phyloP scores from a whole-genome alignment of 805 yeast genomes.

The Ogataea allantospora region DNA sequence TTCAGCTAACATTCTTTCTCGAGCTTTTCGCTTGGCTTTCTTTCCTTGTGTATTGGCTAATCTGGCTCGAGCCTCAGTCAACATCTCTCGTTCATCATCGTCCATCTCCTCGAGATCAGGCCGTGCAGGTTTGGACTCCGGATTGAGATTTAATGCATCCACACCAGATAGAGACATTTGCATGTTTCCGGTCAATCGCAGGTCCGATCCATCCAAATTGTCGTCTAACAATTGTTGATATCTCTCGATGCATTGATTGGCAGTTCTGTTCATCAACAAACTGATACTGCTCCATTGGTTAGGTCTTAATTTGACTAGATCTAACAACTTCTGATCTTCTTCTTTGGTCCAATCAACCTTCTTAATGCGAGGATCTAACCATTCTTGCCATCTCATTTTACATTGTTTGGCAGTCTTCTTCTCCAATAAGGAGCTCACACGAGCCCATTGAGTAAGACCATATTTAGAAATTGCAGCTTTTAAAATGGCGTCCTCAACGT shows the following conservation, averaged over 20 bases:
- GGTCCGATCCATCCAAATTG: conserved; percentile 31
- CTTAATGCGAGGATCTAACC: conserved; percentile 71
- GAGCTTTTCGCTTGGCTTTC: conserved; percentile 84
- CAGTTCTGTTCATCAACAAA: conserved; percentile 75
- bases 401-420: conserved; percentile 90
- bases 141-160: conserved; percentile 65
- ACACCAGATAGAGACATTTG: conserved; percentile 20
- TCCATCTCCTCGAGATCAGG: conserved; percentile 80
- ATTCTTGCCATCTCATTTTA: conserved; percentile 89
- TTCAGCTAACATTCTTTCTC: conserved; percentile 82
- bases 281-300: conserved; percentile 96
- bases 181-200: conserved; percentile 25
- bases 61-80: conserved; percentile 92
- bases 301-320: conserved; percentile 69
- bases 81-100: conserved; percentile 89
- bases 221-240: conserved; percentile 71
- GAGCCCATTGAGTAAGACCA: conserved; percentile 92
- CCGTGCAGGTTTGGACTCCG: conserved; percentile 76
- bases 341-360: conserved; percentile 66
- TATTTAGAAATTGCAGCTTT: conserved; percentile 91
- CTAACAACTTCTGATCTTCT: conserved; percentile 72
- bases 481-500: conserved; percentile 78
- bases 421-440: conserved; percentile 82
- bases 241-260: conserved; percentile 81
- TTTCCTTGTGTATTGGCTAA: conserved; percentile 91